Evolutionary conservation across 495 filamentous ascomycete species (phyloP).

Genomic region (Letharia columbiana): DNA sequence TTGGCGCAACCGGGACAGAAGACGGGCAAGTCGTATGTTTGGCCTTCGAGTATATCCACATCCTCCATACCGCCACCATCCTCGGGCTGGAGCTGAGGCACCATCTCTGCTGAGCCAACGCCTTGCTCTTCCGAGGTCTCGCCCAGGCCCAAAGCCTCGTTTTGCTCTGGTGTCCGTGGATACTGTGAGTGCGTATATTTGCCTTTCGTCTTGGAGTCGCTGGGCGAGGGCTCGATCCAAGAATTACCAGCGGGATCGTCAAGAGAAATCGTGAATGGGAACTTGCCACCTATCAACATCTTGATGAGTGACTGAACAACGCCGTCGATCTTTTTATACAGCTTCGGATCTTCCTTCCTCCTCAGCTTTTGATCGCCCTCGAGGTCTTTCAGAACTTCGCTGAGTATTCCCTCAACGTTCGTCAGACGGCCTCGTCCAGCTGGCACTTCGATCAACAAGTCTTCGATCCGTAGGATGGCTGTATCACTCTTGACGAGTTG

Average conservation of each 20-base stretch:
- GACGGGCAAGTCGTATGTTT: constrained; percentile 83
- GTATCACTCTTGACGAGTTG: constrained; percentile 89
- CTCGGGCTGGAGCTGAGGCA: constrained; percentile 18
- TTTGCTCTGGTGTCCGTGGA: constrained; percentile 71
- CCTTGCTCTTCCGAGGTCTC: constrained; percentile 24
- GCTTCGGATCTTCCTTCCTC: constrained; percentile 63
- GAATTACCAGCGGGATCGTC: constrained; percentile 97
- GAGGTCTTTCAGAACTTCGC: constrained; percentile 65
- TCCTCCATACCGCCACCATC: constrained; percentile 39
- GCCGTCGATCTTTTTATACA: constrained; percentile 63
- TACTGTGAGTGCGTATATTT: constrained; percentile 83
- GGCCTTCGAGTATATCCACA: constrained; percentile 75
- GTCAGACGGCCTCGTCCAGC: constrained; percentile 80
- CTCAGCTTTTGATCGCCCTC: constrained; percentile 64
- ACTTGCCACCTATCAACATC: constrained; percentile 60
- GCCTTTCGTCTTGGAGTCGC: constrained; percentile 48
- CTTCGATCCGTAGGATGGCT: constrained; percentile 68
- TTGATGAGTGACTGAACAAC: constrained; percentile 58
- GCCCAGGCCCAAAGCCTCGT: constrained; percentile 67
- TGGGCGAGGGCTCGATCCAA: constrained; percentile 81
- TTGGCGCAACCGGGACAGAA: constrained; percentile 85
- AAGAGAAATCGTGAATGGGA: constrained; percentile 79
- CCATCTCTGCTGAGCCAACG: constrained; percentile 13
- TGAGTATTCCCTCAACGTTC: constrained; percentile 82
- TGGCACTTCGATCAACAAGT: constrained; percentile 85